Conservation (phyloP, 495 filamentous ascomycete species). For the Parathielavia hyrcaniae region DNA sequence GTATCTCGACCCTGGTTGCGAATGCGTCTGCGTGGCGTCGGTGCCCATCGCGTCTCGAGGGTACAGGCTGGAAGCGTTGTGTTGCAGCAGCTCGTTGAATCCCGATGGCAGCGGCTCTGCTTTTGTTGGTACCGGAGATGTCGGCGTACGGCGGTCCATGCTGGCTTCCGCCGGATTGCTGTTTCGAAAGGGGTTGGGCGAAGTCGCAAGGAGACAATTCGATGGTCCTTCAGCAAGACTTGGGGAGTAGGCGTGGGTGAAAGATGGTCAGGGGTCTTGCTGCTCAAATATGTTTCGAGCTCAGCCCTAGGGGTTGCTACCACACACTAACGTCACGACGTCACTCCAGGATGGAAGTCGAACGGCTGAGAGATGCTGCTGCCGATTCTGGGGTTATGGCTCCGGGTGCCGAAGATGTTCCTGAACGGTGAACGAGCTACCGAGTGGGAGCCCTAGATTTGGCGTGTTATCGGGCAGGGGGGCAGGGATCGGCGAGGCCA, state of each 20-base stretch:
- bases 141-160: slow-evolving; percentile 37
- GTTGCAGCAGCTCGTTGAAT: slow-evolving; percentile 45
- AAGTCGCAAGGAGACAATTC: background rate
- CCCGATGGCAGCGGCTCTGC: slow-evolving; percentile 38
- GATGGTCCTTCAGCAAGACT: background rate
- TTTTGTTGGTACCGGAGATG: slow-evolving; percentile 40
- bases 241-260: background rate
- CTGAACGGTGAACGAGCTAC: slow-evolving; percentile 5
- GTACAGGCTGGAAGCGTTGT: slow-evolving; percentile 39
- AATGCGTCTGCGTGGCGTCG: slow-evolving; percentile 32
- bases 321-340: background rate
- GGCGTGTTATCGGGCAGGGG: background rate
- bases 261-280: background rate
- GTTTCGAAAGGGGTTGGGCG: background rate
- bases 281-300: background rate
- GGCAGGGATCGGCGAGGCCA: slow-evolving; percentile 11
- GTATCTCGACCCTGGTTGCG: slow-evolving; percentile 41
- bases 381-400: background rate
- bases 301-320: background rate
- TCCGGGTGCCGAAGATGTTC: background rate
- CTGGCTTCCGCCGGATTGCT: background rate
- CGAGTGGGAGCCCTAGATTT: slow-evolving; percentile 11
- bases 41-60: slow-evolving; percentile 23
- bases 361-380: background rate
- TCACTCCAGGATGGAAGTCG: background rate